A percentile compares a stretch with the other conserved stretches of the same genome.
Conservation (phyloP, 306 rosid genomes). For the Fragaria vesca region DNA sequence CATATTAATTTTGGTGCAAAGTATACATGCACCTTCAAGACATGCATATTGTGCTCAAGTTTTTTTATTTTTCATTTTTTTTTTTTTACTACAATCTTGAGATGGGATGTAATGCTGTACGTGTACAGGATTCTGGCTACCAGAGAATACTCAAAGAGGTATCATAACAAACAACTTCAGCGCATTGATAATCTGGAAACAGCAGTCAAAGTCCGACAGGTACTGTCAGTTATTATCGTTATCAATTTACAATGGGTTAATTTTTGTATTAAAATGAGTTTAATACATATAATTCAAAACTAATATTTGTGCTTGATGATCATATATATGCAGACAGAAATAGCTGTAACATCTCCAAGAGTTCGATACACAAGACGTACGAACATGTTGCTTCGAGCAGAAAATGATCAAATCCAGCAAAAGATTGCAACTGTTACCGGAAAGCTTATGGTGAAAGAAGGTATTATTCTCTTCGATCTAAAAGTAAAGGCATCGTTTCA, state of each 20-base stretch:
- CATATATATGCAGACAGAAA: constrained; percentile 21
- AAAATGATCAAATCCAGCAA: constrained; percentile 26
- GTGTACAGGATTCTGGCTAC: constrained; percentile 7
- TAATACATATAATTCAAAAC: not conserved
- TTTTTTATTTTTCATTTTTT: not conserved
- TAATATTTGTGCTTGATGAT: not conserved
- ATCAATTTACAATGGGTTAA: not conserved
- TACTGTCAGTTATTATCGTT: not conserved
- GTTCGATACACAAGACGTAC: constrained; percentile 2
- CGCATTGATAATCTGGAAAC: constrained; percentile 22
- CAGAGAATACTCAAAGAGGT: constrained; percentile 30
- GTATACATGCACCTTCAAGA: not conserved
- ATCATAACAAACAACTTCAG: constrained; percentile 24
- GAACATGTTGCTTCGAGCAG: constrained; percentile 25
- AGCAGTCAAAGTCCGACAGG: constrained; percentile 21
- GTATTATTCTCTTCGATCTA: constrained; percentile 5
- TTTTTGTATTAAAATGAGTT: not conserved
- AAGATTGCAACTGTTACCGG: constrained; percentile 10
- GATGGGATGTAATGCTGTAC: not conserved
- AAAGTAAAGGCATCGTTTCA: too few species aligned
- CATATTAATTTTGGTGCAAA: not conserved
- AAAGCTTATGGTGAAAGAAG: constrained; percentile 25
- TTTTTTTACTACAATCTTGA: not conserved
- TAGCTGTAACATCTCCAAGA: constrained; percentile 20
- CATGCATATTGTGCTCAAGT: too few species aligned